Conservation (phyloP, 2,329 filamentous ascomycete species). For the Fusarium proliferatum region DNA sequence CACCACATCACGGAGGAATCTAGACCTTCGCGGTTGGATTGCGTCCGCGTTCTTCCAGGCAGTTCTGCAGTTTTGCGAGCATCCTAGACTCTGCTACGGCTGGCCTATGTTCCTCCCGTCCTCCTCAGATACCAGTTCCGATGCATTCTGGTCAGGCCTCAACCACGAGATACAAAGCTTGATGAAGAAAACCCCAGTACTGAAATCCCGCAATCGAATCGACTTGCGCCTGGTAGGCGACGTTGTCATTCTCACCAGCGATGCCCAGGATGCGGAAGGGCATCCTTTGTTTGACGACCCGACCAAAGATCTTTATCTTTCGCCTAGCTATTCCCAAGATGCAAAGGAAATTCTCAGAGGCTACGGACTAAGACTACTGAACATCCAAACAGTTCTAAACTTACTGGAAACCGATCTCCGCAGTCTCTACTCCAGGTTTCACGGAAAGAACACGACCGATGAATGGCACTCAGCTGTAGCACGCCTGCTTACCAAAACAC, state of each 20-base stretch:
- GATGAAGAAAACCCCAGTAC: slow-evolving; percentile 1
- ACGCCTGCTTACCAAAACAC: background rate
- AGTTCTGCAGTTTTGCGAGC: slow-evolving; percentile 23
- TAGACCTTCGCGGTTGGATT: background rate
- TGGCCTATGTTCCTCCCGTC: slow-evolving; percentile 25
- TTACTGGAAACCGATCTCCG: background rate
- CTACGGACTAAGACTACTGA: background rate
- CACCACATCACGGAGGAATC: background rate
- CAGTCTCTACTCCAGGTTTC: background rate
- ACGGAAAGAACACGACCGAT: fast-evolving
- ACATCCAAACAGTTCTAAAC: fast-evolving
- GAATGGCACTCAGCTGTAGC: background rate
- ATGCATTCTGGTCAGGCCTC: slow-evolving; percentile 15
- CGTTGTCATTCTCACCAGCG: background rate
- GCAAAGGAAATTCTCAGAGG: background rate
- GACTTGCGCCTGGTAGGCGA: background rate
- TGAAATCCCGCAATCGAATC: background rate
- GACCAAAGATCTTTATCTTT: slow-evolving; percentile 14
- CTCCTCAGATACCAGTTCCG: background rate
- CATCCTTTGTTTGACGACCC: slow-evolving; percentile 14
- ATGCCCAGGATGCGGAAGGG: background rate
- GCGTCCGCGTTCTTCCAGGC: background rate
- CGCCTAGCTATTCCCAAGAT: background rate
- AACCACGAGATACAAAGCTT: background rate
- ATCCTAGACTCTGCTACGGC: slow-evolving; percentile 13